Base-by-base conservation (phyloP, 495 filamentous ascomycete species). In the Mytilinidion resinicola region DNA sequence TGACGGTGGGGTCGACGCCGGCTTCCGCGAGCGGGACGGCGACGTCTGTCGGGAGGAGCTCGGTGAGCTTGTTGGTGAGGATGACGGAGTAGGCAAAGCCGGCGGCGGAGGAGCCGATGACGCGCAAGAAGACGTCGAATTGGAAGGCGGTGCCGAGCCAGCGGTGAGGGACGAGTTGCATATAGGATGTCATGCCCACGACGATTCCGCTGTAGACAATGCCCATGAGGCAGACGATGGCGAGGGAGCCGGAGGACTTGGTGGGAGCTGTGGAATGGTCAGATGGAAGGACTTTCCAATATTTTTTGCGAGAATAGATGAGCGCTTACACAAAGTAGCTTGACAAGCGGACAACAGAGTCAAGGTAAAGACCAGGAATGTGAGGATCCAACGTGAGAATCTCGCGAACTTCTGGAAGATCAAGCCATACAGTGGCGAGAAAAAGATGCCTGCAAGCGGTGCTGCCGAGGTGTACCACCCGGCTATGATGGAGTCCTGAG, bases 31-130 rank as follows among this genome's bases (percentile, higher is more conserved):
- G 44, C 11, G 44, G 44, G 1, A 48, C 10, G 10, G 44, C 44
- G 4, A 48, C 44, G 19, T 48, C 19, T n/a, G 14, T 48, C n/a
- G 44, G 44, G 19, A 48, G 11, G n/a, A 48, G 44, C n/a, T 21
- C 19, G 19, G 44, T 48, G 44, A 48, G 44, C 19, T 48, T 48
- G 44, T 48, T 48, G 14, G 11, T 48, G 44, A 48, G 44, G 44
- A 48, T 48, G 44, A 48, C n/a, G 19, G 14, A 10, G 44, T 17
- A 48, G 44, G 4, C 14, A 3, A 48, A 20, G n/a, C n/a, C 44
- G 19, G 44, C 44, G 44, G n/a, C 44, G 21, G 44, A 48, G n/a
- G 44, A 48, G n/a, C n/a, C 44, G 44, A 48, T 48, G n/a, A 48
- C 44, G 44, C 44, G 44, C 19, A 48, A 10, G 44, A 48, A 48